A percentile compares a stretch with the other conserved stretches of the same genome.
phyloP scores from a whole-genome alignment of 129 eudicot genomes.

The Apium graveolens region DNA sequence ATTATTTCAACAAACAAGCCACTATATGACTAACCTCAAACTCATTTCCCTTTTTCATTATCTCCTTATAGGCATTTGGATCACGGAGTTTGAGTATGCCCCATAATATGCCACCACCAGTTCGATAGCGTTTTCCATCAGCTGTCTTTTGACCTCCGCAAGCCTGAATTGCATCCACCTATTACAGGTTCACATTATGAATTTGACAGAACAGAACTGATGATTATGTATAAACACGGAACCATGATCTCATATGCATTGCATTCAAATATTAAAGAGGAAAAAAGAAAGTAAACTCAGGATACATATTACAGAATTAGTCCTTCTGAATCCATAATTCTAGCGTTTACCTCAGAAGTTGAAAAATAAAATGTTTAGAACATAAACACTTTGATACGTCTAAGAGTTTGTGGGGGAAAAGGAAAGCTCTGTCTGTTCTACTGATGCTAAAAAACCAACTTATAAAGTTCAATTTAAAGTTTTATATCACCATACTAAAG shows the following conservation, averaged over 20 bases:
- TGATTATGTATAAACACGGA: background rate
- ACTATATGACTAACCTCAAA: slow-evolving; percentile 62
- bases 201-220: background rate
- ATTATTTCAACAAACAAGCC: background rate
- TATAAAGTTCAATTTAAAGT: too few species aligned
- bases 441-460: background rate
- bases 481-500: background rate
- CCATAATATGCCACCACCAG: slow-evolving; percentile 89
- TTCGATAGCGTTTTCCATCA: slow-evolving; percentile 56
- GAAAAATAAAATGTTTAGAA: background rate
- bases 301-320: background rate
- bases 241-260: background rate
- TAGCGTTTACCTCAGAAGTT: background rate
- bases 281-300: background rate
- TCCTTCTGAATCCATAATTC: background rate
- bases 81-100: slow-evolving; percentile 66
- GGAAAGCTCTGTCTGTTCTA: background rate
- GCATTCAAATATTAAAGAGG: background rate
- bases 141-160: slow-evolving; percentile 96
- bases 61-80: slow-evolving; percentile 86
- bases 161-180: slow-evolving; percentile 95
- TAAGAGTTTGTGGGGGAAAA: background rate
- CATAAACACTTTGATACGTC: background rate
- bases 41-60: slow-evolving; percentile 86
- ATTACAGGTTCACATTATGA: slow-evolving; percentile 7